Evolutionary conservation across 179 eudicot genomes (phyloP), one percentile per base, ranked within the genome.

Genomic region (Silene noctiflora): DNA sequence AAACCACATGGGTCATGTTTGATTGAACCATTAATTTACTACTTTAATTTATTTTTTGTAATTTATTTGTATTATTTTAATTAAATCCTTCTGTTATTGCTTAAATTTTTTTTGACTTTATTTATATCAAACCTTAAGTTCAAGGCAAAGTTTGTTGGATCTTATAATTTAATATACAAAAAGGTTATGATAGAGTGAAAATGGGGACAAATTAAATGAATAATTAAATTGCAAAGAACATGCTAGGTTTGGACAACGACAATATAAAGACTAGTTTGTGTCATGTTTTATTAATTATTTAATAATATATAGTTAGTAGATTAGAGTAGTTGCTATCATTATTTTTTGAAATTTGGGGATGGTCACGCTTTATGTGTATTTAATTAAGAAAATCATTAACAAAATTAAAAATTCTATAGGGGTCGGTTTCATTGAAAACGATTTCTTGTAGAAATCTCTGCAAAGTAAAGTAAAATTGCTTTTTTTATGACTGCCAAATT

Each of bases 171-270:
- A 22, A 9, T 55, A 42, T 66, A 5, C 42, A 67, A 27, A 61
- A 67, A 44, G 77, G 9, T 76, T 39, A 81, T 67, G 61, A 81
- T 76, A 72, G 80, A 61, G 83, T 51, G 69, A 66, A 79, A 58
- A 39, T 66, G 51, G 56, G 76, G 79, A 24, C 66, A 64, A 71
- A 55, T 65, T 1, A 65, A 56, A 78, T n/a, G 19, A 55, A 67
- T 78, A 24, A 67, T 67, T 27, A 58, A 39, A 20, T 12, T 21
- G 71, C 33, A 33, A 51, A 77, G 84, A 81, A 81, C 84, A 81
- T 81, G 84, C 84, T 81, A 81, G 78, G 83, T 81, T 51, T 77
- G 81, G 84, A 77, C 84, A 81, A 59, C 69, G 77, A 81, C 84
- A 68, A 74, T 77, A 60, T 77, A 33, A 72, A 67, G 77, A 67